Conservation (phyloP, 129 eudicot species). For the Deinandra increscens region DNA sequence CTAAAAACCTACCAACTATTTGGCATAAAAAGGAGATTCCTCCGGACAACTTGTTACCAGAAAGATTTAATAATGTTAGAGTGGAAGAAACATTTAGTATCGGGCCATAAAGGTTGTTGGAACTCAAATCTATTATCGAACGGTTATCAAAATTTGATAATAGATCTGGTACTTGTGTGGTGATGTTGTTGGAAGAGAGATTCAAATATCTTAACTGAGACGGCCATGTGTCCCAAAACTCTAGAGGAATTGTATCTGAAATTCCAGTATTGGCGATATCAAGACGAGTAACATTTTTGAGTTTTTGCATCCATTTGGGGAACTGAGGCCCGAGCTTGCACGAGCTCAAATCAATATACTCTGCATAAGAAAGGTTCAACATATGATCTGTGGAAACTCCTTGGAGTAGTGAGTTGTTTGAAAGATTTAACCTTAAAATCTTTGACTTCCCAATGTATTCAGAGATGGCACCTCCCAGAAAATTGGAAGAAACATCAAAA, state of each 20-base stretch:
- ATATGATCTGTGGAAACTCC: slow-evolving; percentile 5
- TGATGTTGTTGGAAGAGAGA: slow-evolving; percentile 29
- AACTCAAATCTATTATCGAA: slow-evolving; percentile 30
- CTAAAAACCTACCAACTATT: background rate
- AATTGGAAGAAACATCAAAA: slow-evolving; percentile 16
- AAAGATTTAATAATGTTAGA: slow-evolving; percentile 22
- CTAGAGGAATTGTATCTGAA: slow-evolving; percentile 3
- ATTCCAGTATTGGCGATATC: slow-evolving; percentile 7
- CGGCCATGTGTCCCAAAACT: slow-evolving; percentile 22
- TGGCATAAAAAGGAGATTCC: slow-evolving; percentile 30
- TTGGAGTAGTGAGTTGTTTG: slow-evolving; percentile 18
- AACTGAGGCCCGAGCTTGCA: slow-evolving; percentile 45
- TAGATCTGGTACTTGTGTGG: slow-evolving; percentile 24
- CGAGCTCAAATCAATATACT: slow-evolving; percentile 11
- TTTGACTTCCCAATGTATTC: slow-evolving; percentile 8
- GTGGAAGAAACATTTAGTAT: slow-evolving; percentile 18
- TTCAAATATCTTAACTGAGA: slow-evolving; percentile 16
- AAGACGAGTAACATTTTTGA: slow-evolving; percentile 18
- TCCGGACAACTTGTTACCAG: slow-evolving; percentile 38
- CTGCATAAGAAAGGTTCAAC: slow-evolving; percentile 3
- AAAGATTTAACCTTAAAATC: background rate
- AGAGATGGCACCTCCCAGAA: slow-evolving; percentile 11
- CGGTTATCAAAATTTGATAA: slow-evolving; percentile 1
- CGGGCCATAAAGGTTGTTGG: slow-evolving; percentile 24
- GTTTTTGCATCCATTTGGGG: slow-evolving; percentile 47